phyloP scores from a whole-genome alignment of 768 basidiomycete genomes.

The Phlegmacium glaucopus region DNA sequence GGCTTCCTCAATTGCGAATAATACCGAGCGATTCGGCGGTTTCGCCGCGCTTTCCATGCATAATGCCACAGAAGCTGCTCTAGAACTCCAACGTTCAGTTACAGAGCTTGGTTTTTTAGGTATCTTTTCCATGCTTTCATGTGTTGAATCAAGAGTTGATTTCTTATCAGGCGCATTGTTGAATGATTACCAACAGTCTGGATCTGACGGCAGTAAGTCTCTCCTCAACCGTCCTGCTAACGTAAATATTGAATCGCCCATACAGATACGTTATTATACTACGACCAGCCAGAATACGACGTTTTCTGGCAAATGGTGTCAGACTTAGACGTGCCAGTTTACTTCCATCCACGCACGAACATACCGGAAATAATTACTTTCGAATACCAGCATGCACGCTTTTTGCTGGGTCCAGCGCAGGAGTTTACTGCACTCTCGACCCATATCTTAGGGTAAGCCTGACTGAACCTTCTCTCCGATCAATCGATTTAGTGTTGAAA shows the following conservation, averaged over 20 bases:
- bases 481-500: background rate
- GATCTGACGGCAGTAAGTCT: constrained; percentile 31
- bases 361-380: constrained; percentile 22
- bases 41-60: constrained; percentile 44
- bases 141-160: background rate
- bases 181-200: constrained; percentile 44
- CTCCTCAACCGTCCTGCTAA: background rate
- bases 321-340: constrained; percentile 36
- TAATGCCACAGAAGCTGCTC: constrained; percentile 37
- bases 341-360: constrained; percentile 34
- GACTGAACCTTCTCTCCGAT: background rate
- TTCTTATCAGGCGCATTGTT: constrained; percentile 29
- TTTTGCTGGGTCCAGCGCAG: constrained; percentile 29
- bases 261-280: constrained; percentile 33
- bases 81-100: constrained; percentile 37
- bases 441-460: constrained; percentile 34
- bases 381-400: constrained; percentile 31
- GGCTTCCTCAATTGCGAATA: constrained; percentile 34
- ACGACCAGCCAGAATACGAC: constrained; percentile 37
- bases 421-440: constrained; percentile 37
- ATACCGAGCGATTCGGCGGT: constrained; percentile 37
- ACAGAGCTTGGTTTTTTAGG: constrained; percentile 38
- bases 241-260: background rate
- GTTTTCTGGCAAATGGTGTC: constrained; percentile 35
- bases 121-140: constrained; percentile 3